Evolutionary conservation across 1,284 basidiomycete species (phyloP), one percentile per base, ranked within the genome.

Genomic region (Coriolopsis trogii): DNA sequence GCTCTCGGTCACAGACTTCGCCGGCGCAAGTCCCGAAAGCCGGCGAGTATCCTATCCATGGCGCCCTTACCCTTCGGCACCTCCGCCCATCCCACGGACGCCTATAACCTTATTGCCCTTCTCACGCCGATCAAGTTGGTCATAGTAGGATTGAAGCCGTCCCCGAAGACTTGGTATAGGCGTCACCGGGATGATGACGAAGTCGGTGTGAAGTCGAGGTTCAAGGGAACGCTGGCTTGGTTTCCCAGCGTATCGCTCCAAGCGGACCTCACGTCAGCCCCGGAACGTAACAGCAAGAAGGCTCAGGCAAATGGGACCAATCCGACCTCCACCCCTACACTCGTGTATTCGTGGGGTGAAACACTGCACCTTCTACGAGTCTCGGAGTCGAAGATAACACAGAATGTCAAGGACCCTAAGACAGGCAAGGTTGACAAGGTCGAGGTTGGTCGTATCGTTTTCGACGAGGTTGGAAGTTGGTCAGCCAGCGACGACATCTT

Each of bases 81-180:
- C 0, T 67, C 75, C 0, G 73, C 83, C 2, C 93, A 98, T 73
- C 67, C 85, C 0, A 91, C 91, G 0, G 96, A 99, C 66, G 64
- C 75, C n/a, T 91, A 95, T 65, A 82, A 90, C 41, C 76, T 98
- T 28, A 79, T 94, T 25, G 95, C 95, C 0, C 72, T 99, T 41
- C 78, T 99, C 33, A 98, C 96, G 0, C 86, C 92, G 0, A 80
- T 86, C 21, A 99, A 99, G 66, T 74, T 99, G 13, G 92, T 99
- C 4, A 80, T 99, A 31, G 93, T 98, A 3, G 95, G 94, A 2
- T 70, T 99, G 58, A 95, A 94, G 64, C 97, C 97, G 1, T 81
- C 84, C 0, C 91, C 97, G 3, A 86, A 91, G 63, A 99, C 96
- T 0, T 98, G 95, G 94, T 91, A 91, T 66, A 86, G 94, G 60